phyloP scores from a whole-genome alignment of 768 basidiomycete species.

The Amanita thiersii region DNA sequence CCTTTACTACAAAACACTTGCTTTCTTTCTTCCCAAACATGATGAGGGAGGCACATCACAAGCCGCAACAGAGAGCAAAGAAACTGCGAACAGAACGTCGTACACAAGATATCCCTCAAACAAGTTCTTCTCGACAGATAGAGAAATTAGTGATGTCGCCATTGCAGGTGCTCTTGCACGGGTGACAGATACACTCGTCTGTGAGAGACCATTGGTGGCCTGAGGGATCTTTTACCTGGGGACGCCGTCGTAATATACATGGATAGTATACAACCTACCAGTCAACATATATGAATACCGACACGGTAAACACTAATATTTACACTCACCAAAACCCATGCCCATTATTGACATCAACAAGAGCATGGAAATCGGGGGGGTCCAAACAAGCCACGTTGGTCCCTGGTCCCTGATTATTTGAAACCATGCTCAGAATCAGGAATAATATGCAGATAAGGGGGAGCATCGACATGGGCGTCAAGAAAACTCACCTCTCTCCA shows the following conservation, averaged over 20 bases:
- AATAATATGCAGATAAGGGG: conserved; percentile 17
- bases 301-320: too few species aligned
- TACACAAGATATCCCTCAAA: conserved; percentile 46
- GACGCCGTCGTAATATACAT: conserved; percentile 46
- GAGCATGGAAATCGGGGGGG: conserved; percentile 22
- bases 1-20: too few species aligned
- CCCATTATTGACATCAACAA: conserved; percentile 27
- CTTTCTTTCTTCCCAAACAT: conserved; percentile 25
- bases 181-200: conserved; percentile 38
- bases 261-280: conserved; percentile 42
- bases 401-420: conserved; percentile 23
- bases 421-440: conserved; percentile 36
- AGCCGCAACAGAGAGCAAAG: conserved; percentile 26
- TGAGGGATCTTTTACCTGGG: conserved; percentile 43
- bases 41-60: conserved; percentile 29
- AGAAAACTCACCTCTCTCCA: conserved; percentile 21
- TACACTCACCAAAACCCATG: conserved; percentile 30
- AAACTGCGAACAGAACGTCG: conserved; percentile 27
- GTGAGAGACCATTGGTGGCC: conserved; percentile 49
- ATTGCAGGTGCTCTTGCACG: conserved; percentile 45
- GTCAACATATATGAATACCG: too few species aligned
- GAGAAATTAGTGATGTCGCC: conserved; percentile 45
- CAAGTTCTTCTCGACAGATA: conserved; percentile 39
- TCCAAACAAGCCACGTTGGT: conserved; percentile 27
- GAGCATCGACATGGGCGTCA: neutral